Evolutionary conservation across 257 asterid species (phyloP), one percentile per base, ranked within the genome.

Genomic region (Solanum raphanifolium): DNA sequence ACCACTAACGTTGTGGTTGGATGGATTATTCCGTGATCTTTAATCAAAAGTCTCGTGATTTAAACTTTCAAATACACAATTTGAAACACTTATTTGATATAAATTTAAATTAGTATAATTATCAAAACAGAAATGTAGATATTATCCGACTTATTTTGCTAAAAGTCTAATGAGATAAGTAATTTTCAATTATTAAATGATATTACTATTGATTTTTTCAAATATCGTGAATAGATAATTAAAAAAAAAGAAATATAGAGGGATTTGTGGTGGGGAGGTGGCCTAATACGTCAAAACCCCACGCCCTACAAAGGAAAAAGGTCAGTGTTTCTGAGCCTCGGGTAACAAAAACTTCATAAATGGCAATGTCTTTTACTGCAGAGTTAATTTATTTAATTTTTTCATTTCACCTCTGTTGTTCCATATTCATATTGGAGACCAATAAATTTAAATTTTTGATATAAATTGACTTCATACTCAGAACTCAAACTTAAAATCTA

Each of bases 231-330:
- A 25, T 4, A 25, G 11, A 1, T 1, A 79, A 79, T 43, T 7
- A 7, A 13, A 15, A 25, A n/a, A 7, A 4, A 27, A 9, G 7
- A 86, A 85, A 88, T 87, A 39, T 82, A 31, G 76, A n/a, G 84
- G 29, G 38, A 29, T 66, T 29, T 62, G 86, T 89, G 79, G 89
- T 79, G 89, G 83, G 89, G n/a, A 84, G 68, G 85, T 83, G 35
- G 94, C 91, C 94, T 92, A 93, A 95, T 94, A 93, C 84, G 95
- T 92, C 96, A 93, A 94, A 93, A 87, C 90, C 93, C 88, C 90
- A 93, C 93, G 91, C 89, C 86, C 88, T 92, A 87, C 89, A 87
- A 82, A 83, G 86, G 87, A 89, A 85, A 93, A 91, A 89, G 35
- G 92, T 89, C 89, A 52, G 62, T 75, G 75, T 88, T 87, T 87